These are phyloP conservation scores for Saxophila tyrrhenica DNA, from an alignment of 495 filamentous ascomycete species.

Conservation along the genomic window DNA sequence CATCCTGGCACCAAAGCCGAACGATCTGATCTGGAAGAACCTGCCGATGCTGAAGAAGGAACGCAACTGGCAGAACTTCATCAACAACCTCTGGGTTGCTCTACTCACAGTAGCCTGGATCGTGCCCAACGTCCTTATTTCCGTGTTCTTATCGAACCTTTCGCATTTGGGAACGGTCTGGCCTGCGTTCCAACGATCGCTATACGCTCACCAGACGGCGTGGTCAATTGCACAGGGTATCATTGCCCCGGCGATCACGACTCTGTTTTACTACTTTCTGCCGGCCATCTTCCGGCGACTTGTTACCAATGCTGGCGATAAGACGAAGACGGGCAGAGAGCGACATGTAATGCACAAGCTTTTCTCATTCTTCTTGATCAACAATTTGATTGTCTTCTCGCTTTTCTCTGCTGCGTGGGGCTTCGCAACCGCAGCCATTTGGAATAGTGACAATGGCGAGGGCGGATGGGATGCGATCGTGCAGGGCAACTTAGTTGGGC, in stretches of 20 bases:
- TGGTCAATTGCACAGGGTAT: slow-evolving; percentile 95
- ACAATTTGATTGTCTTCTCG: slow-evolving; percentile 90
- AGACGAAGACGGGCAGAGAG: slow-evolving; percentile 83
- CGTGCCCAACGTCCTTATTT: slow-evolving; percentile 89
- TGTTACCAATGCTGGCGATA: slow-evolving; percentile 66
- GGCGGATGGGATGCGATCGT: slow-evolving; percentile 58
- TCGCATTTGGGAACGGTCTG: slow-evolving; percentile 69
- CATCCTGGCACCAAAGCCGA: slow-evolving; percentile 68
- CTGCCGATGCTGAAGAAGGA: slow-evolving; percentile 54
- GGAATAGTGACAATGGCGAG: slow-evolving; percentile 38
- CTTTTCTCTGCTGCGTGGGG: slow-evolving; percentile 71
- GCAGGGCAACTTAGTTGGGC: slow-evolving; percentile 46
- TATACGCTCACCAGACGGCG: slow-evolving; percentile 46
- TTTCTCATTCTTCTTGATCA: slow-evolving; percentile 95
- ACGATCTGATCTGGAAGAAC: slow-evolving; percentile 95
- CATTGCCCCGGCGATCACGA: slow-evolving; percentile 78
- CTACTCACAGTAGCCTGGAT: slow-evolving; percentile 79
- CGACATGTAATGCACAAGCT: slow-evolving; percentile 86
- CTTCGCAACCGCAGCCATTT: slow-evolving; percentile 54
- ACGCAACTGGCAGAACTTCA: slow-evolving; percentile 58
- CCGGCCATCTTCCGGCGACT: slow-evolving; percentile 85
- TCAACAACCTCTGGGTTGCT: slow-evolving; percentile 73
- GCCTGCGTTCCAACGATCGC: slow-evolving; percentile 55
- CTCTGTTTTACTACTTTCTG: slow-evolving; percentile 75
- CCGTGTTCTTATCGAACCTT: slow-evolving; percentile 83